A percentile compares a stretch with the other conserved stretches of the same genome.
These are phyloP conservation scores for barrel medic (Medicago truncatula) DNA, from an alignment of 306 rosid genomes.

Conservation along the genomic window MtrunA17r5.0-ANR NC_053048.1:9780001-9780500, in stretches of 20 bases:
- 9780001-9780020: slow-evolving; percentile 55
- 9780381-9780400: not conserved
- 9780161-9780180: slow-evolving; percentile 64
- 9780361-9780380: not conserved
- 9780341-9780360: not conserved
- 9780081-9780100: slow-evolving; percentile 55
- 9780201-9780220: slow-evolving; percentile 26
- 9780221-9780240: slow-evolving; percentile 26
- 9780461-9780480: not conserved
- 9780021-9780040: slow-evolving; percentile 54
- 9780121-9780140: slow-evolving; percentile 57
- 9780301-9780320: slow-evolving; percentile 60
- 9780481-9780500: not conserved
- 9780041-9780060: slow-evolving; percentile 48
- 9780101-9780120: slow-evolving; percentile 48
- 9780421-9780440: too few relatives aligned
- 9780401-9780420: not conserved
- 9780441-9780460: slow-evolving; percentile 3
- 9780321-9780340: slow-evolving; percentile 55
- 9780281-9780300: slow-evolving; percentile 58
- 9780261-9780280: slow-evolving; percentile 55
- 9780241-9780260: slow-evolving; percentile 72
- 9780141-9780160: slow-evolving; percentile 70
- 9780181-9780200: slow-evolving; percentile 10
- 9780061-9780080: slow-evolving; percentile 52